A percentile compares a stretch with the other conserved stretches of the same genome.
Evolutionary conservation across 129 eudicot species (phyloP).

Genomic region (Dittrichia graveolens): DNA sequence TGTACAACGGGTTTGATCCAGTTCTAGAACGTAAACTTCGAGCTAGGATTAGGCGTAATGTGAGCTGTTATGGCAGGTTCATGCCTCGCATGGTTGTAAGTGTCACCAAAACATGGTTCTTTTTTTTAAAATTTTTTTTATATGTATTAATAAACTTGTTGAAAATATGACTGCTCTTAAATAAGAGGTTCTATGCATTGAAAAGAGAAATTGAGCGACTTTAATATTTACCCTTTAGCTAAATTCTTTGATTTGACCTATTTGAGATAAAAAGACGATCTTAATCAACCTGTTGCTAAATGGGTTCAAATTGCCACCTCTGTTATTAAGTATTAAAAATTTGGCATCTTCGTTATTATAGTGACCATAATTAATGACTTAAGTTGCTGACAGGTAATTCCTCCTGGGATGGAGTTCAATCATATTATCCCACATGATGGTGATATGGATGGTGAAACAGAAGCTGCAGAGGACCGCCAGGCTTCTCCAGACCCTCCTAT

Average conservation of each 20-base stretch:
- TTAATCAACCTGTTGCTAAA: too few species aligned
- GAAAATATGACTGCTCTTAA: background rate
- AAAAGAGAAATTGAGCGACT: too few species aligned
- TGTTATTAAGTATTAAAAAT: background rate
- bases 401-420: conserved; percentile 99
- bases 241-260: background rate
- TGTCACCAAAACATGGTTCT: conserved; percentile 13
- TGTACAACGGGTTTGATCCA: conserved; percentile 95
- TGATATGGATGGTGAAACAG: conserved; percentile 88
- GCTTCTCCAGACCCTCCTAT: conserved; percentile 95
- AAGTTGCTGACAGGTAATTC: conserved; percentile 64
- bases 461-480: conserved; percentile 77
- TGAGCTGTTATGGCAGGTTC: conserved; percentile 96
- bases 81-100: conserved; percentile 99
- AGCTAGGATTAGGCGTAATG: conserved; percentile 90
- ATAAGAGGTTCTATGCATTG: background rate
- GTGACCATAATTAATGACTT: conserved; percentile 4
- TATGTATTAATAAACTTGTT: too few species aligned
- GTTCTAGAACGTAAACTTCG: conserved; percentile 84
- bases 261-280: background rate
- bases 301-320: too few species aligned
- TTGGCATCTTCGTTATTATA: conserved; percentile 11
- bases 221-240: background rate
- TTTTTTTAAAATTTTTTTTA: too few species aligned
- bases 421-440: conserved; percentile 94